phyloP scores from a whole-genome alignment of 2,329 filamentous ascomycete species.

The Delphinella strobiligena region DNA sequence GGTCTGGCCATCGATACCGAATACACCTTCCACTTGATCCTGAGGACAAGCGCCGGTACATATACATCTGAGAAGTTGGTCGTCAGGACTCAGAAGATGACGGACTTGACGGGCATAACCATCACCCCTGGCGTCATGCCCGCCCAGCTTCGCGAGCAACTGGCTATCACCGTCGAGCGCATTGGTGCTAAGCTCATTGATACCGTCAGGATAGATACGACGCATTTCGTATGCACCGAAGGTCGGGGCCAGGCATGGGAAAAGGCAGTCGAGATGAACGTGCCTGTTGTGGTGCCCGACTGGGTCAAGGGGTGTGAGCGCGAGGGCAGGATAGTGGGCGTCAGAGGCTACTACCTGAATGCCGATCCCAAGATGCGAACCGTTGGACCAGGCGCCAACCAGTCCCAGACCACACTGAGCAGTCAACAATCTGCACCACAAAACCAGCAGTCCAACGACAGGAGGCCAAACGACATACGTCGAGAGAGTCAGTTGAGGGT shows the following conservation, averaged over 20 bases:
- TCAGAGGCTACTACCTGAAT: slow-evolving; percentile 91
- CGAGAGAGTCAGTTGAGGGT: slow-evolving; percentile 13
- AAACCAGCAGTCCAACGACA: too few species aligned
- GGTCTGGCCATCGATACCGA: slow-evolving; percentile 93
- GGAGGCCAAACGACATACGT: too few species aligned
- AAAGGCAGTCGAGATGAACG: slow-evolving; percentile 94
- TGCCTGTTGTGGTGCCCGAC: slow-evolving; percentile 89
- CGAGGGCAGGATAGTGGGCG: slow-evolving; percentile 82
- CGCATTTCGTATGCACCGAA: slow-evolving; percentile 95
- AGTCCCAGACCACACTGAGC: slow-evolving; percentile 11
- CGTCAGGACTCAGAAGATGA: slow-evolving; percentile 96
- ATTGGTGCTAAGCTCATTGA: slow-evolving; percentile 91
- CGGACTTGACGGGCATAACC: slow-evolving; percentile 87
- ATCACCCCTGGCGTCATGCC: slow-evolving; percentile 85
- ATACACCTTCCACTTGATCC: slow-evolving; percentile 85
- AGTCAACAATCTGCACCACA: too few species aligned
- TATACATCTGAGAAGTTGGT: slow-evolving; percentile 71
- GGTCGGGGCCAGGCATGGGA: slow-evolving; percentile 85
- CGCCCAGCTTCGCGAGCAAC: slow-evolving; percentile 55
- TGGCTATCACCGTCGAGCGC: slow-evolving; percentile 65
- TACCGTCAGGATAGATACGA: slow-evolving; percentile 87
- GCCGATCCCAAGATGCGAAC: slow-evolving; percentile 57
- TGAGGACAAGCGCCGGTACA: slow-evolving; percentile 83
- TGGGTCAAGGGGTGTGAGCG: slow-evolving; percentile 96
- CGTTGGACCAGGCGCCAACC: slow-evolving; percentile 26